Base-by-base conservation (phyloP, 75 land plant genomes). In the Adiantum capillusveneris region DNA sequence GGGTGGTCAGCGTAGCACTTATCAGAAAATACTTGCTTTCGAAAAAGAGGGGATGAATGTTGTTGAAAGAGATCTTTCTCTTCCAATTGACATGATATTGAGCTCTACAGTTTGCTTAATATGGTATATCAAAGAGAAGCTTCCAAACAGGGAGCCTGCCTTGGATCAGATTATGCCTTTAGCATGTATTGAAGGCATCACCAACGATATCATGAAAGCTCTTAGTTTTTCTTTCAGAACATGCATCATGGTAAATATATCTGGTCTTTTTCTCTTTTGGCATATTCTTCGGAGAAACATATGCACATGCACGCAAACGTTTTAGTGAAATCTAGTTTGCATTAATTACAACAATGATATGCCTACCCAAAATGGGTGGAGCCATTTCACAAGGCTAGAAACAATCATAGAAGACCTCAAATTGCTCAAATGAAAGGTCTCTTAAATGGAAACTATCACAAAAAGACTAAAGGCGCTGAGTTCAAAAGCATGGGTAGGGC, bases 31-130 rank as follows among this genome's bases (percentile, higher is more conserved):
- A 48, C 77, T 94, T 30, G 66, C 77, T 45, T 31, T 85, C 60
- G 98, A 94, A 73, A 86, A 81, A 62, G 67, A 71, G 26, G 87
- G 84, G 25, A 39, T 69, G 25, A 87, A 81, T 68, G 87, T 94
- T 62, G 79, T 94, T 27, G 98, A 94, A 74, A 75, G 98, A 57
- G 96, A 94, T 52, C 63, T 76, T 7, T 12, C 53, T 62, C 77
- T 94, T 19, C 98, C 98, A 59, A 76, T 86, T 56, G 98, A 94
- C 69, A 55, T 94, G 41, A 84, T 94, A 28, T 67, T 94, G 25
- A 83, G 76, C 58, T 65, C 96, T 53, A 53, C 71, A 36, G 68
- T 68, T 39, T 89, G 90, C 76, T 50, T 94, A 21, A 69, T 84
- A 17, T 67, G 86, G 79, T 94, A 83, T 62, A 75, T 84, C 16